A percentile compares a stretch with the other conserved stretches of the same genome.
Evolutionary conservation across 2,329 filamentous ascomycete genomes (phyloP).

Genomic region (Cytospora mali): DNA sequence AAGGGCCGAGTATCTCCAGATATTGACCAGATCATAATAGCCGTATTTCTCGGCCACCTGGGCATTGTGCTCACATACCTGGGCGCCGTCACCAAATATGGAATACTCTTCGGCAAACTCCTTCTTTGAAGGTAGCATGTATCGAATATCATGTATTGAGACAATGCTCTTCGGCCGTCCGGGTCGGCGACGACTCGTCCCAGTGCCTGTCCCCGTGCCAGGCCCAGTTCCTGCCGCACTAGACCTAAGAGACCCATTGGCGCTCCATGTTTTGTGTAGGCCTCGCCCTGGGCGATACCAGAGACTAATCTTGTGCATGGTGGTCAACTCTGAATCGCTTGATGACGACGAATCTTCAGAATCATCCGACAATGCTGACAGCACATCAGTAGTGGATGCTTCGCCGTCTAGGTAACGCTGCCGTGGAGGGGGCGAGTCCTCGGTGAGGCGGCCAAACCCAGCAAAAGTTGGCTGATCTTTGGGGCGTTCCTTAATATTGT

Average conservation of each 20-base stretch:
- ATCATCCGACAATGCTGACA: slow-evolving; percentile 52
- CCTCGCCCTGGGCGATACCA: slow-evolving; percentile 58
- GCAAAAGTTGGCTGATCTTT: slow-evolving; percentile 60
- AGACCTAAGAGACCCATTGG: slow-evolving; percentile 59
- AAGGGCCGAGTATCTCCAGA: slow-evolving; percentile 82
- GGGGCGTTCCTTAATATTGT: slow-evolving; percentile 50
- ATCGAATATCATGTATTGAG: slow-evolving; percentile 70
- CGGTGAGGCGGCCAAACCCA: slow-evolving; percentile 57
- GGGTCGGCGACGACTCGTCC: slow-evolving; percentile 51
- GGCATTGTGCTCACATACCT: slow-evolving; percentile 84
- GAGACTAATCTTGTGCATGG: slow-evolving; percentile 59
- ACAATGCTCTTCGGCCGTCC: slow-evolving; percentile 68
- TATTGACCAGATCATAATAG: slow-evolving; percentile 70
- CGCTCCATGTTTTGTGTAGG: slow-evolving; percentile 58
- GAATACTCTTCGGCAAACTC: slow-evolving; percentile 78
- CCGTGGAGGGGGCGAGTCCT: slow-evolving; percentile 51
- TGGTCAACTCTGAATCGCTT: slow-evolving; percentile 65
- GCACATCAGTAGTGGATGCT: slow-evolving; percentile 53
- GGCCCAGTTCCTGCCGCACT: slow-evolving; percentile 63
- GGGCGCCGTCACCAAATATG: slow-evolving; percentile 80
- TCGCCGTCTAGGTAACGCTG: slow-evolving; percentile 53
- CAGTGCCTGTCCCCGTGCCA: slow-evolving; percentile 59
- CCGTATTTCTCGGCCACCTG: slow-evolving; percentile 72
- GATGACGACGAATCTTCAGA: slow-evolving; percentile 54
- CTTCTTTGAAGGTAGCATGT: slow-evolving; percentile 76